These are phyloP conservation scores for Geotrichum klebahnii DNA, from an alignment of 1,139 yeast genomes.

Conservation along the genomic window DNA sequence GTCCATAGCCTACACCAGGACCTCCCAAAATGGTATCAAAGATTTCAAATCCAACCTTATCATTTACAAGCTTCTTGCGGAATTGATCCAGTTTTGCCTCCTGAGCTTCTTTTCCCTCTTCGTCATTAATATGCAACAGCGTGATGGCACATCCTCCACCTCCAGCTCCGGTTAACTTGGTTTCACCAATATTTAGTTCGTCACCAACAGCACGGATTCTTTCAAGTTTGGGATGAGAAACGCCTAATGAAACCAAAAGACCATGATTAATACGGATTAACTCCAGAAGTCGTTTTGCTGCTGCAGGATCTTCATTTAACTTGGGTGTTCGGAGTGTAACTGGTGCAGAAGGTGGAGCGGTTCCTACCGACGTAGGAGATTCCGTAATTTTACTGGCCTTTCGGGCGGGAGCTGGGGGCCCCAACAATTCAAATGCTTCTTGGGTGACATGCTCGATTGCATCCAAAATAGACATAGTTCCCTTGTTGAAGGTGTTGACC, in stretches of 20 bases:
- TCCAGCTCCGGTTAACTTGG: constrained; percentile 97
- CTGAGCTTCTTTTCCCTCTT: constrained; percentile 34
- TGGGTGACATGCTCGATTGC: constrained; percentile 46
- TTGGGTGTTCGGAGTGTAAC: constrained; percentile 35
- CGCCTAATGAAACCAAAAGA: constrained; percentile 77
- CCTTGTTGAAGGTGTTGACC: constrained; percentile 50
- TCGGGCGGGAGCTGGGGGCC: background rate
- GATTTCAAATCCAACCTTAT: constrained; percentile 63
- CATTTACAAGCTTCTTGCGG: constrained; percentile 35
- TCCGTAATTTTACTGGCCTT: background rate
- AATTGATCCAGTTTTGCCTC: constrained; percentile 41
- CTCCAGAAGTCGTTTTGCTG: constrained; percentile 45
- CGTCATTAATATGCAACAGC: constrained; percentile 53
- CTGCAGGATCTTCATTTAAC: constrained; percentile 42
- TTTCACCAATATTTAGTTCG: constrained; percentile 64
- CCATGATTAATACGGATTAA: constrained; percentile 87
- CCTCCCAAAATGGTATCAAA: constrained; percentile 85
- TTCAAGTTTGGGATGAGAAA: constrained; percentile 86
- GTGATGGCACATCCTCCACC: constrained; percentile 99
- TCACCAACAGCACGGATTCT: constrained; percentile 62
- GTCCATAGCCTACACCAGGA: constrained; percentile 66
- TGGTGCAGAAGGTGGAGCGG: background rate
- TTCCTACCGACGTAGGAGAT: constrained; percentile 23
- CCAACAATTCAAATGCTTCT: constrained; percentile 55
- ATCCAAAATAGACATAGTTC: constrained; percentile 57